phyloP scores from a whole-genome alignment of 2,329 filamentous ascomycete species.

The Coniella vitis region DNA sequence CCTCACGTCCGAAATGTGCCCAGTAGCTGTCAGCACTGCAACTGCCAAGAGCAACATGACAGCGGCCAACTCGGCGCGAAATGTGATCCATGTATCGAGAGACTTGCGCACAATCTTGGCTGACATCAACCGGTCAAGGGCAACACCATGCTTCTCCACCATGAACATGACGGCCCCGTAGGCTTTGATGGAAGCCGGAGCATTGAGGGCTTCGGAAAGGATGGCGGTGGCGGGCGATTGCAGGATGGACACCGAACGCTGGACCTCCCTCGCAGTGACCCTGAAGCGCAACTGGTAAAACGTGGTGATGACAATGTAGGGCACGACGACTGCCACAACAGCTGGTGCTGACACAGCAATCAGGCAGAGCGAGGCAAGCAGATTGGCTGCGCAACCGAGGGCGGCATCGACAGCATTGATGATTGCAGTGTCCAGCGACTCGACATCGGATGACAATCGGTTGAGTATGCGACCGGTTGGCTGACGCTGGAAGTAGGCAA shows the following conservation, averaged over 20 bases:
- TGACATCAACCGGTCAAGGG: constrained; percentile 1
- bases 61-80: constrained; percentile 1
- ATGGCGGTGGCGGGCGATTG: constrained; percentile 3
- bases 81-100: constrained; percentile 6
- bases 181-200: constrained; percentile 3
- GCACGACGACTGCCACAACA: not conserved
- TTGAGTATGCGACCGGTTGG: constrained; percentile 5
- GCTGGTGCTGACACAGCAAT: constrained; percentile 1
- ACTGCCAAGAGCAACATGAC: not conserved
- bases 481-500: constrained; percentile 3
- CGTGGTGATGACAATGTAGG: not conserved
- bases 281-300: constrained; percentile 2
- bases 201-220: constrained; percentile 2
- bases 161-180: constrained; percentile 3
- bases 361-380: constrained; percentile 4
- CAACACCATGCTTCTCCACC: not conserved
- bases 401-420: not conserved
- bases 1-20: not conserved
- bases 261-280: not conserved
- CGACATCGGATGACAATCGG: constrained; percentile 3
- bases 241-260: constrained; percentile 1
- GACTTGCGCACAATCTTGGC: constrained; percentile 4
- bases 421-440: constrained; percentile 1
- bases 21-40: not conserved
- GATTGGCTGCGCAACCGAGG: not conserved